Evolutionary conservation across 139 green algal genomes (phyloP), one percentile per base, ranked within the genome.

Genomic region (Mychonastes homosphaera): DNA sequence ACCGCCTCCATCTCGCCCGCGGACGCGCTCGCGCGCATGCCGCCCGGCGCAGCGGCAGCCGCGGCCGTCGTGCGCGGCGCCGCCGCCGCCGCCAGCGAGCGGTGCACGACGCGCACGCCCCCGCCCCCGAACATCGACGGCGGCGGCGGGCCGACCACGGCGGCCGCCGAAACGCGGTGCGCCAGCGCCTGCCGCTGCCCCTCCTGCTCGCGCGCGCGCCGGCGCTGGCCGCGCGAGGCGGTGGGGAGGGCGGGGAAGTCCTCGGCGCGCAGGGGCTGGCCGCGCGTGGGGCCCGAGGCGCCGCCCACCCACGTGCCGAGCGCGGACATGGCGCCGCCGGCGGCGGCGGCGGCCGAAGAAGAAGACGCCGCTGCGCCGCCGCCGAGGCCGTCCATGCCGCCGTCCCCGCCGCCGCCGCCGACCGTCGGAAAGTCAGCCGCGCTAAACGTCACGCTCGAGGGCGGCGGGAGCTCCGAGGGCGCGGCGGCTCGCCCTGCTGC

Each of bases 241-340:
- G 30, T 63, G 23, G 80, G 80, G 29, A 88, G 58, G 0, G 78
- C 74, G 3, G 85, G 85, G 46, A 91, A 93, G 59, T 91, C 69
- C 32, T 84, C 53, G 15, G 65, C 52, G 1, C 18, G 53, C 0
- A 70, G 48, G 1, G 58, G 29, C 3, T 32, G 40, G 3, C 58
- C 58, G 13, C 49, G 32, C 3, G 3, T 24, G 34, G n/a, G n/a
- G n/a, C n/a, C n/a, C n/a, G n/a, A n/a, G n/a, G 53, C 61, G 6
- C 62, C 63, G 8, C 68, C 74, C 3, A 71, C 65, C 75, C 68
- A 80, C 3, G 60, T 72, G 9, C 72, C 69, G 27, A 72, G 56
- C 2, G 65, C 55, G 2, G 28, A 36, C 19, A 26, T 21, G 13
- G 65, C 65, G 0, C 18, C 49, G 2, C 10, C 47, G 8, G 19